Conservation (phyloP, 2,329 filamentous ascomycete genomes). For the Sporothrix brunneoviolacea region DNA sequence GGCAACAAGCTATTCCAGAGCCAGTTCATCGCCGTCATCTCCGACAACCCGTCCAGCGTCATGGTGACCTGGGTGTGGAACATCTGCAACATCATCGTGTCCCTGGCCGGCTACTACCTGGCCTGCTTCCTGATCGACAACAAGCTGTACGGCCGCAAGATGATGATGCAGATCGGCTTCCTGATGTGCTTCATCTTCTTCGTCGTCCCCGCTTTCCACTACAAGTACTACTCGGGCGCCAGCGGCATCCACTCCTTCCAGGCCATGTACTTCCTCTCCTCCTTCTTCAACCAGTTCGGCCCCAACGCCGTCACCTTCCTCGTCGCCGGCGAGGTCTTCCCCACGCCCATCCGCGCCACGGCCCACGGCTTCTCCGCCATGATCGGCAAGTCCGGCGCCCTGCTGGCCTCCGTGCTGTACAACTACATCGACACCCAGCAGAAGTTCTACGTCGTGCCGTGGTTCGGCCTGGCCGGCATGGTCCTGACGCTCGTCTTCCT, state of each 20-base stretch:
- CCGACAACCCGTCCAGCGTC: constrained; percentile 45
- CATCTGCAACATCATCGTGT: constrained; percentile 82
- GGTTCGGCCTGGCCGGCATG: constrained; percentile 88
- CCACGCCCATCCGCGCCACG: constrained; percentile 84
- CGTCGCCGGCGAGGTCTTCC: constrained; percentile 92
- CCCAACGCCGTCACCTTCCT: constrained; percentile 96
- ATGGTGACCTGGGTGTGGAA: constrained; percentile 91
- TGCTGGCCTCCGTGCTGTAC: constrained; percentile 82
- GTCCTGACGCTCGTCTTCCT: constrained; percentile 78
- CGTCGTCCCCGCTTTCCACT: constrained; percentile 83
- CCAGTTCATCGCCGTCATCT: constrained; percentile 21
- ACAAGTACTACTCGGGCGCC: constrained; percentile 68
- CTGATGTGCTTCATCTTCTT: constrained; percentile 90
- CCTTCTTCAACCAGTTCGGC: constrained; percentile 98
- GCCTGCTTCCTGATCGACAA: constrained; percentile 88
- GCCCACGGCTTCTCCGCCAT: constrained; percentile 95
- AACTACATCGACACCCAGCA: constrained; percentile 83
- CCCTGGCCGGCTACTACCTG: constrained; percentile 80
- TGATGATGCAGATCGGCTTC: constrained; percentile 95
- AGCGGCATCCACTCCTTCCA: constrained; percentile 82
- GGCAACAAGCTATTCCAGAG: constrained; percentile 39
- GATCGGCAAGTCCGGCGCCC: constrained; percentile 79
- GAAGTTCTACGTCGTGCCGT: constrained; percentile 89
- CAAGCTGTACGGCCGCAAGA: constrained; percentile 93
- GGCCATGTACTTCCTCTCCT: constrained; percentile 95